Evolutionary conservation across 2,329 filamentous ascomycete species (phyloP).

Genomic region (Stachybotrys chartarum): DNA sequence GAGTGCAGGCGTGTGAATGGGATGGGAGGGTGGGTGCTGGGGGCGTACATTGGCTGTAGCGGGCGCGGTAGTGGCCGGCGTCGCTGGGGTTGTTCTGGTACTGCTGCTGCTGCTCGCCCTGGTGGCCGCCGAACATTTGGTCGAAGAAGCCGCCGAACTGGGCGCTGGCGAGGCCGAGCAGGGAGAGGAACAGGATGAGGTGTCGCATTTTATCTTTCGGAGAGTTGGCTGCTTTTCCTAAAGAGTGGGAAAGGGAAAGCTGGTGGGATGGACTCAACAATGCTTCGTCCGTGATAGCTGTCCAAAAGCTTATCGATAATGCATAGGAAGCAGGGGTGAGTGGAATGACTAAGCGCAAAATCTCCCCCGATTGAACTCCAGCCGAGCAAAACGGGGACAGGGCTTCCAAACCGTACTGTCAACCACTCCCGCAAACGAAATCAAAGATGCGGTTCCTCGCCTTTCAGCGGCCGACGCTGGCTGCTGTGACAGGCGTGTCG

Average conservation of each 20-base stretch:
- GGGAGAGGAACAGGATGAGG: conserved; percentile 43
- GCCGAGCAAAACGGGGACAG: conserved; percentile 3
- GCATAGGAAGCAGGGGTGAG: neutral
- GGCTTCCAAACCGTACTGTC: conserved; percentile 10
- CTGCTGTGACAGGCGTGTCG: conserved; percentile 26
- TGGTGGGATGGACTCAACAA: neutral
- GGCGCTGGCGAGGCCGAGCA: conserved; percentile 56
- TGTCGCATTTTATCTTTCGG: conserved; percentile 18
- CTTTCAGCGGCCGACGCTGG: conserved; percentile 38
- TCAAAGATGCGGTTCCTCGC: conserved; percentile 38
- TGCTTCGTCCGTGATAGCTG: conserved; percentile 7
- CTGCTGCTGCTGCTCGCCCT: conserved; percentile 49
- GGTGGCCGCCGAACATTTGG: conserved; percentile 72
- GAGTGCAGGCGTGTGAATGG: neutral
- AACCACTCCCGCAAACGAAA: conserved; percentile 19
- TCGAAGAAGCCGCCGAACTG: conserved; percentile 94
- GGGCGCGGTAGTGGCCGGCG: conserved; percentile 67
- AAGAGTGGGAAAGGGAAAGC: neutral
- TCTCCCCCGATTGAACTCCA: conserved; percentile 14
- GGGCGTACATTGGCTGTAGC: conserved; percentile 57
- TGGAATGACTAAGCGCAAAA: conserved; percentile 19
- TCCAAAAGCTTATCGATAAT: conserved; percentile 22
- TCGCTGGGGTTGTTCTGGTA: conserved; percentile 81
- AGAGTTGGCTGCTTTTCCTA: neutral
- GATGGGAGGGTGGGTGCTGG: neutral